Base-by-base conservation (phyloP, 2,329 filamentous ascomycete species). In the Phaeosphaeria sp. region DNA sequence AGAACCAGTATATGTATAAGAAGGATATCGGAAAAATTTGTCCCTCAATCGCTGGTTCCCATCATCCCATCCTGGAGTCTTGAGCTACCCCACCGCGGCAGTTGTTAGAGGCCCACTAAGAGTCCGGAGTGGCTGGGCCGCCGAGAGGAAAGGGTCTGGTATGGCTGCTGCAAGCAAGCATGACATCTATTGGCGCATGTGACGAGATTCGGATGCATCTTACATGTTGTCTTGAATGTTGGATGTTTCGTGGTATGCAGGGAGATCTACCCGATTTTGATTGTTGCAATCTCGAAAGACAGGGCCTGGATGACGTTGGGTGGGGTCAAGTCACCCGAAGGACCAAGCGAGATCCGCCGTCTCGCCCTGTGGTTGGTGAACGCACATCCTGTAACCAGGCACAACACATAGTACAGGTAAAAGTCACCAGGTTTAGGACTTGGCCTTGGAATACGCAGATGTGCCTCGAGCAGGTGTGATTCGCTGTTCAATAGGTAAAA, bases 41-140 rank as follows among this genome's bases (percentile, higher is more conserved):
- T 49, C 54, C 46, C 50, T 48, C 42, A 33, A 44, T 42, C n/a
- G 41, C 46, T 42, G 56, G 46, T 51, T 49, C 55, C 49, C 51
- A 46, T 54, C 43, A 60, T 61, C 22, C 46, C 58, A 57, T 49
- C 44, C 52, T 39, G 41, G 53, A 60, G 58, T 60, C 69, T 52
- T 55, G 51, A 60, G 59, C 59, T 71, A 73, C 72, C 69, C 72
- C 72, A 74, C 72, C 69, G 65, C 73, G 73, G 72, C 73, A 76
- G 73, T 76, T 76, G 69, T 60, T 60, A 68, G 62, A 55, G 42
- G 44, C 52, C 39, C 48, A 52, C 60, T 61, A 60, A 54, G 43
- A 44, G 46, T 36, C 30, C 41, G 55, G 53, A 56, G 51, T 30
- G 46, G 44, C 58, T 54, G 43, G 20, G 39, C 56, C 59, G 55